These are phyloP conservation scores for Calonectria pseudoreteaudii DNA, from an alignment of 2,329 filamentous ascomycete species.

Conservation along the genomic window DNA sequence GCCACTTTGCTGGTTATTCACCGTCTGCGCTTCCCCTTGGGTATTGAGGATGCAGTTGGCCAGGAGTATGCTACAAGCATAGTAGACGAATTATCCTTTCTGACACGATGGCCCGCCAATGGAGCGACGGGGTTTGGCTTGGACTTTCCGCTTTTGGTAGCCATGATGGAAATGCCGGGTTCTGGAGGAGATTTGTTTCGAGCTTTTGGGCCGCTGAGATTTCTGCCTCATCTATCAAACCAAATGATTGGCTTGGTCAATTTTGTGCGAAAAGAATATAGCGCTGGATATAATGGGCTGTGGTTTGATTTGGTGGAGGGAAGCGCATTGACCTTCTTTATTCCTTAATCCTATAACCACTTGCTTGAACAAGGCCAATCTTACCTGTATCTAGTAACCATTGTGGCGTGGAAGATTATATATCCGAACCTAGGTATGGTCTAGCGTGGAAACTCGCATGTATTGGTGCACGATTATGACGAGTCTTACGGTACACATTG, in stretches of 20 bases:
- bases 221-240: background rate
- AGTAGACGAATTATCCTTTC: slow-evolving; percentile 11
- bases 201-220: slow-evolving; percentile 14
- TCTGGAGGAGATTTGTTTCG: slow-evolving; percentile 4
- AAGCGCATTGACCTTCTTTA: background rate
- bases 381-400: background rate
- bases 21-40: slow-evolving; percentile 28
- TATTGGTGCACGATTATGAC: background rate
- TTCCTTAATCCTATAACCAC: background rate
- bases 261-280: slow-evolving; percentile 19
- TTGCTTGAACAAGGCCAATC: background rate
- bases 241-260: slow-evolving; percentile 7
- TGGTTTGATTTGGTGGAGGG: slow-evolving; percentile 23
- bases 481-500: background rate
- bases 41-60: slow-evolving; percentile 20
- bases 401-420: background rate
- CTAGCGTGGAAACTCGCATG: background rate
- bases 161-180: slow-evolving; percentile 24
- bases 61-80: slow-evolving; percentile 15
- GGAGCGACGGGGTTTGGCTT: slow-evolving; percentile 22
- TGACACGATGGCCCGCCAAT: slow-evolving; percentile 1
- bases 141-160: slow-evolving; percentile 29
- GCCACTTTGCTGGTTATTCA: slow-evolving; percentile 30
- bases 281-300: slow-evolving; percentile 17
- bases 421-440: background rate